Base-by-base conservation (phyloP, 345 rosid genomes). In the Eucalyptus pauciflora region DNA sequence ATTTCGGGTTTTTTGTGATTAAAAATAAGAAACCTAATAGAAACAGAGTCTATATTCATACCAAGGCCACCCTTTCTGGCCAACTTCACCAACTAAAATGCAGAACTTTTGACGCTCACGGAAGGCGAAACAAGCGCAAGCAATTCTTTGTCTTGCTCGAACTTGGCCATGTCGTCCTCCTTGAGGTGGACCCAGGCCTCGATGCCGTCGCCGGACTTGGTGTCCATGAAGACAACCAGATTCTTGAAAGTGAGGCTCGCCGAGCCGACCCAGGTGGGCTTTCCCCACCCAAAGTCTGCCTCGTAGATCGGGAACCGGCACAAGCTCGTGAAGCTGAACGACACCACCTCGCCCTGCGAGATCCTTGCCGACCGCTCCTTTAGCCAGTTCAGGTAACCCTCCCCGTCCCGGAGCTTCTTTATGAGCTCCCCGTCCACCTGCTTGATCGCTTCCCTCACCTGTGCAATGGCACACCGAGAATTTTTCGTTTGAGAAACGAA, bases 211-310 rank as follows among this genome's bases (percentile, higher is more conserved):
- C 91, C 87, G 31, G 50, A 69, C 46, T 87, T 89, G 41, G 92
- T 88, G 52, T 93, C 93, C 10, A 88, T 50, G 88, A 94, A 93
- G 76, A 91, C 88, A 62, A 95, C 88, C 16, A 91, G 88, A 88
- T 95, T 92, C 87, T 89, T 90, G 58, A 69, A 79, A 50, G 85
- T 76, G 24, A 88, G 58, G 22, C 85, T 50, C 27, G 58, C 86
- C 37, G 89, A 69, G 37, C 89, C 86, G 43, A 76, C 67, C 89
- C 89, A 88, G 27, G 69, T 67, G 16, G 89, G 89, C 86, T 69
- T 48, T n/a, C 89, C 89, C 96, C 94, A 93, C 43, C 94, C 93
- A 41, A 94, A 93, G 56, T 94, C 94, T 16, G 92, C 92, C 87
- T 93, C 93, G 45, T 93, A 93, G 50, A 91, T 50, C 24, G 92